Percentiles rank a stretch among this genome's conserved stretches.
Evolutionary conservation across 108 stramenopile species (phyloP).

Genomic region (Pseudonitzschia multistriata): DNA sequence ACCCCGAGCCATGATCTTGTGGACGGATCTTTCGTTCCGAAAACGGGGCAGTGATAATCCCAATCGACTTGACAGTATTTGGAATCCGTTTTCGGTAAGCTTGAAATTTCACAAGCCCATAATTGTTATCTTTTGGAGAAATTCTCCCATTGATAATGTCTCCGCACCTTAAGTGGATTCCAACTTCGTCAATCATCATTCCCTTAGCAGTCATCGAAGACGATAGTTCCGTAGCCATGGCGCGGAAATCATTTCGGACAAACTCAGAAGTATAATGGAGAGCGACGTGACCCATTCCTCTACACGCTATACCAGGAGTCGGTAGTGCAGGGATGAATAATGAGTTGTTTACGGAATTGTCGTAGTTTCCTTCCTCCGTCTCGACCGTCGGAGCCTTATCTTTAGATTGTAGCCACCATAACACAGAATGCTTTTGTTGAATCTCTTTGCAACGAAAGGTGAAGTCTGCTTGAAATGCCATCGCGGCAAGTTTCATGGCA

Average conservation of each 20-base stretch:
- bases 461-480: conserved; percentile 21
- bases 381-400: too few species aligned
- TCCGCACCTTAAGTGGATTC: conserved; percentile 42
- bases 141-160: conserved; percentile 17
- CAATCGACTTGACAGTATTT: conserved; percentile 19
- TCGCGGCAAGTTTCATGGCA: conserved; percentile 27
- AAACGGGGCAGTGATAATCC: conserved; percentile 37
- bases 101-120: conserved; percentile 30
- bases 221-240: conserved; percentile 16
- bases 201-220: conserved; percentile 8
- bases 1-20: conserved; percentile 15
- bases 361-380: neutral
- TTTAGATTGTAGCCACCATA: conserved; percentile 28
- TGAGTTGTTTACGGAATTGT: neutral
- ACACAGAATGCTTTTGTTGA: conserved; percentile 3
- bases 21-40: neutral
- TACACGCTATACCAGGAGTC: conserved; percentile 7
- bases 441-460: conserved; percentile 19
- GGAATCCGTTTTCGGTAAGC: conserved; percentile 21
- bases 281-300: conserved; percentile 19
- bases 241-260: conserved; percentile 14
- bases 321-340: conserved; percentile 13
- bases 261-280: conserved; percentile 26
- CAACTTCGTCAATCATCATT: conserved; percentile 31
- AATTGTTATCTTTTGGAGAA: conserved; percentile 20